Percentiles rank a stretch among this genome's conserved stretches.
Evolutionary conservation across 192 early-diverging fungal genomes (phyloP).

Genomic region (Backusella liffmaniae): DNA sequence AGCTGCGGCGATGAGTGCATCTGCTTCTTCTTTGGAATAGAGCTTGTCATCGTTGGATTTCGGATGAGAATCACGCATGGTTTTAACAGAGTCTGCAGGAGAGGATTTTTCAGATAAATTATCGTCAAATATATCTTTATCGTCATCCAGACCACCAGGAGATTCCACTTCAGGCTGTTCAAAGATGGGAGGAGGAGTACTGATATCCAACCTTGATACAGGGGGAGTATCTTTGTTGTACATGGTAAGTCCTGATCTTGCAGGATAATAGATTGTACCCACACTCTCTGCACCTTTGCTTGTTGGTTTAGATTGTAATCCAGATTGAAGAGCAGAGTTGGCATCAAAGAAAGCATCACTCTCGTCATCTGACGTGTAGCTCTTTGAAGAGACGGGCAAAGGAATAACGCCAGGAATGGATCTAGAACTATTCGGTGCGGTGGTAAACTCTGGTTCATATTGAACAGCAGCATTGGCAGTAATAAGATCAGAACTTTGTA

Average conservation of each 20-base stretch:
- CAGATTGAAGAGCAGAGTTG: conserved; percentile 2
- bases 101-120: neutral
- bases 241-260: conserved; percentile 2
- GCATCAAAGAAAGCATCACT: conserved; percentile 14
- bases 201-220: neutral
- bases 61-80: neutral
- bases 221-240: neutral
- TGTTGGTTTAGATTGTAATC: conserved; percentile 6
- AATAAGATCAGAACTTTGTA: conserved; percentile 6
- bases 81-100: neutral
- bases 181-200: neutral
- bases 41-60: conserved; percentile 1
- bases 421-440: neutral
- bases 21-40: conserved; percentile 15
- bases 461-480: conserved; percentile 3
- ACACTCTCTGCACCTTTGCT: neutral
- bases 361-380: neutral
- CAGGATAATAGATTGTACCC: neutral
- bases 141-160: neutral
- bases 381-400: neutral
- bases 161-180: neutral
- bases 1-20: conserved; percentile 24
- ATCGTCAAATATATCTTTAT: neutral
- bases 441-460: conserved; percentile 3
- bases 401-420: neutral